Conservation (phyloP, 2,329 filamentous ascomycete species). For the Cordyceps fumosorosea region DNA sequence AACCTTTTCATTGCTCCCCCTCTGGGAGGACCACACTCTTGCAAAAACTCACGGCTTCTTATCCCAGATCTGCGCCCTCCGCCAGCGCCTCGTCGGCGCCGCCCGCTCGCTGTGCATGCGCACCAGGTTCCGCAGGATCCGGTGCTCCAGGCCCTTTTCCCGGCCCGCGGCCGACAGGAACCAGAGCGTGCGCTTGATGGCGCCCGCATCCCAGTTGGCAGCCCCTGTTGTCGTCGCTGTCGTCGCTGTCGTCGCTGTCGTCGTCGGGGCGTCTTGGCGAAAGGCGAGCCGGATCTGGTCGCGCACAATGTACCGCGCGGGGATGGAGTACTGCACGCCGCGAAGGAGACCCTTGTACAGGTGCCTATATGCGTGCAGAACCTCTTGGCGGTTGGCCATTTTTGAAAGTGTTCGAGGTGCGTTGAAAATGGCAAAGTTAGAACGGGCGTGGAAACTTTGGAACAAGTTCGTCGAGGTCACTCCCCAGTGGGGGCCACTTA, state of each 20-base stretch:
- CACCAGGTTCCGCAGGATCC: slow-evolving; percentile 63
- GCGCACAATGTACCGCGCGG: slow-evolving; percentile 56
- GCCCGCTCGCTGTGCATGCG: slow-evolving; percentile 20
- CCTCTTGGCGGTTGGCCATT: slow-evolving; percentile 25
- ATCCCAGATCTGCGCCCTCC: slow-evolving; percentile 16
- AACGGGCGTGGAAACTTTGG: neutral
- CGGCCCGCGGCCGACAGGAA: slow-evolving; percentile 62
- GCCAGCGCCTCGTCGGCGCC: slow-evolving; percentile 17
- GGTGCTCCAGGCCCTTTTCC: slow-evolving; percentile 63
- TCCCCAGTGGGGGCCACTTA: neutral
- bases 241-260: slow-evolving; percentile 9
- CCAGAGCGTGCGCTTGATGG: slow-evolving; percentile 58
- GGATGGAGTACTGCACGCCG: slow-evolving; percentile 65
- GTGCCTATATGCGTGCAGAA: slow-evolving; percentile 62
- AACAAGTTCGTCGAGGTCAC: neutral
- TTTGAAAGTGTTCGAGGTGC: neutral
- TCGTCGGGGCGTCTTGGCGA: slow-evolving; percentile 29
- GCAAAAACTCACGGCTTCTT: slow-evolving; percentile 21
- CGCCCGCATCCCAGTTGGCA: slow-evolving; percentile 32
- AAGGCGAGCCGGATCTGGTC: slow-evolving; percentile 56
- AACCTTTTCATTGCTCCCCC: neutral
- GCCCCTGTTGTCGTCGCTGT: slow-evolving; percentile 9
- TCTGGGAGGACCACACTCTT: neutral
- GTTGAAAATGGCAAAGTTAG: neutral
- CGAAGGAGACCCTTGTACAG: slow-evolving; percentile 61